These are phyloP conservation scores for Hericium erinaceus DNA, from an alignment of 768 basidiomycete genomes.

Conservation along the genomic window DNA sequence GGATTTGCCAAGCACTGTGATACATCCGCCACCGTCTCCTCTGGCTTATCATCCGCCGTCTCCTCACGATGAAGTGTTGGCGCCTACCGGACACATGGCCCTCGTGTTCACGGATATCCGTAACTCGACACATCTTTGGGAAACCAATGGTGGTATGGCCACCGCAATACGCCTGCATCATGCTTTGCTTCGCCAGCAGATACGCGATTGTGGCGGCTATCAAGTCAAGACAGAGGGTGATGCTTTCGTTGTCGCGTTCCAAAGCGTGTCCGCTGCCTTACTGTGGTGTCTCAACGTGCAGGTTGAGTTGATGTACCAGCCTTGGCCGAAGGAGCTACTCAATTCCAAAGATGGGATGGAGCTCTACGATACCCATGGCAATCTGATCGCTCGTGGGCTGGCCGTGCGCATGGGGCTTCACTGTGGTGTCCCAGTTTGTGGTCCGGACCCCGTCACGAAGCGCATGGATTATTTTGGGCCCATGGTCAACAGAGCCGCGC, in stretches of 20 bases:
- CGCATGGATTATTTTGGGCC: conserved; percentile 99
- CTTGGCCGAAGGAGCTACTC: conserved; percentile 91
- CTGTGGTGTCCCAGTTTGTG: conserved; percentile 85
- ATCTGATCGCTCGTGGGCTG: conserved; percentile 76
- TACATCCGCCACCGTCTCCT: conserved; percentile 15
- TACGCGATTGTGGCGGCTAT: conserved; percentile 90
- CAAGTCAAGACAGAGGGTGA: conserved; percentile 99
- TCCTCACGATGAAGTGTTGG: conserved; percentile 50
- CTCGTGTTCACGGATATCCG: conserved; percentile 97
- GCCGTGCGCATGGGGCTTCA: conserved; percentile 98
- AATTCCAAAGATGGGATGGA: conserved; percentile 87
- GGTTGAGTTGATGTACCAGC: conserved; percentile 63
- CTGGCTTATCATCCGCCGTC: background rate
- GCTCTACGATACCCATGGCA: conserved; percentile 54
- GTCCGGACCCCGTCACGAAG: conserved; percentile 64
- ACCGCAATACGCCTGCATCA: conserved; percentile 91
- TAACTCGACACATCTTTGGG: conserved; percentile 96
- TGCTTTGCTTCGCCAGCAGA: conserved; percentile 68
- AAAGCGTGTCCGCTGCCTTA: conserved; percentile 73
- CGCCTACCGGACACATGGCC: conserved; percentile 81
- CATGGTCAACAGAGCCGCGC: conserved; percentile 88
- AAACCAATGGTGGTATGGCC: conserved; percentile 88
- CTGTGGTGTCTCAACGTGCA: conserved; percentile 91
- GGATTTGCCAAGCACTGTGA: conserved; percentile 22
- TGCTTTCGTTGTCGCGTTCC: conserved; percentile 98